A percentile compares a stretch with the other conserved stretches of the same genome.
These are phyloP conservation scores for Peniophora sp. DNA, from an alignment of 1,284 basidiomycete genomes.

Conservation along the genomic window DNA sequence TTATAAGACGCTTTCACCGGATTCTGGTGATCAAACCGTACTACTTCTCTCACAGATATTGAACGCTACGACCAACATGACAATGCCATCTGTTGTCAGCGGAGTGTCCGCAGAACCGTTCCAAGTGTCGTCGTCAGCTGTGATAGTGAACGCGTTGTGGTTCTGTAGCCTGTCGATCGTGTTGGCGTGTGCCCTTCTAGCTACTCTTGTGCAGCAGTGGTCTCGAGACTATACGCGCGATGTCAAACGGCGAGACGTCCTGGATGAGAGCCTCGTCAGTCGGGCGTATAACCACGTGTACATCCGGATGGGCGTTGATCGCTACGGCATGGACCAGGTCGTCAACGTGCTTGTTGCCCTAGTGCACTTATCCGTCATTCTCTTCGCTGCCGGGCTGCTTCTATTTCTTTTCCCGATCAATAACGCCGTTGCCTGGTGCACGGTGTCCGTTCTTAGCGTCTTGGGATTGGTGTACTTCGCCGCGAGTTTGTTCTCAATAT, in stretches of 20 bases:
- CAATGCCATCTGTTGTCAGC: not conserved
- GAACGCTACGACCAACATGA: not conserved
- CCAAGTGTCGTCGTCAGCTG: not conserved
- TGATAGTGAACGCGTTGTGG: not conserved
- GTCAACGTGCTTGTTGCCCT: not conserved
- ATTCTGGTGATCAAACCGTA: slow-evolving; percentile 8
- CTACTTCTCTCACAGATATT: slow-evolving; percentile 13
- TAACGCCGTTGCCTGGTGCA: not conserved
- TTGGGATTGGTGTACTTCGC: no score
- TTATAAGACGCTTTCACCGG: slow-evolving; percentile 12
- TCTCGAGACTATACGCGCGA: not conserved
- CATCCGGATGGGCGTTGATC: not conserved
- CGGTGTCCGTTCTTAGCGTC: no score
- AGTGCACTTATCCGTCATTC: not conserved
- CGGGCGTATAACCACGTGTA: not conserved
- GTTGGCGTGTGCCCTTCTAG: slow-evolving; percentile 1
- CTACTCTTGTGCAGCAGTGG: not conserved
- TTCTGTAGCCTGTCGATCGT: not conserved
- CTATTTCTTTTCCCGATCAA: not conserved
- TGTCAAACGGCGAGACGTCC: not conserved
- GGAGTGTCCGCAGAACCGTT: not conserved
- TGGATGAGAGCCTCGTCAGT: not conserved
- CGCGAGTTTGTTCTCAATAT: no score
- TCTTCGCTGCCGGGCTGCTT: not conserved
- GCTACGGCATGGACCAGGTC: not conserved